Evolutionary conservation across 257 asterid species (phyloP).

Genomic region (Scutellaria baicalensis): DNA sequence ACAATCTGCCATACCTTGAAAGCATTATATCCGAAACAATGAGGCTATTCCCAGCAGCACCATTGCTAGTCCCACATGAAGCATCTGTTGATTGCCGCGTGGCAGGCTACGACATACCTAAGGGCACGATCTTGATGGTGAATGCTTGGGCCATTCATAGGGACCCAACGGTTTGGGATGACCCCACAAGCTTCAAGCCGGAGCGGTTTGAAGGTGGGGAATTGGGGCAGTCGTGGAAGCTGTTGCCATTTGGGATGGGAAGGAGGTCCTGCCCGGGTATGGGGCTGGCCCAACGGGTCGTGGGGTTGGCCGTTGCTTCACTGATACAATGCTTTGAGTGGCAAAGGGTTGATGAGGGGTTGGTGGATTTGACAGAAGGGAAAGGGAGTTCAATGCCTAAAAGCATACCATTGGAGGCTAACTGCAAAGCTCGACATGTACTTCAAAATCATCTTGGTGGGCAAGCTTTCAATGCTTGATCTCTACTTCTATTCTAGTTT

Average conservation of each 20-base stretch:
- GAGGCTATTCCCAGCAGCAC: conserved; percentile 43
- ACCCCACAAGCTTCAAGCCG: conserved; percentile 41
- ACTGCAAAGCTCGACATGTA: conserved; percentile 27
- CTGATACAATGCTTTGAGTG: conserved; percentile 62
- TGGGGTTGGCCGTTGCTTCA: conserved; percentile 39
- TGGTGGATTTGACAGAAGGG: conserved; percentile 48
- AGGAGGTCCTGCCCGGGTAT: conserved; percentile 70
- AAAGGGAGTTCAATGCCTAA: conserved; percentile 38
- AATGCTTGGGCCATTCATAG: conserved; percentile 72
- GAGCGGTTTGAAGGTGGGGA: conserved; percentile 40
- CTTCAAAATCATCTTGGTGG: conserved; percentile 3
- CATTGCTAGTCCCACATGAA: conserved; percentile 49
- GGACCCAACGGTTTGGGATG: conserved; percentile 54
- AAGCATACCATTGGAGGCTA: conserved; percentile 35
- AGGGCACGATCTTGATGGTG: conserved; percentile 40
- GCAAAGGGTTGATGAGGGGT: conserved; percentile 24
- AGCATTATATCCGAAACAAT: conserved; percentile 38
- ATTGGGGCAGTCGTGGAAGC: conserved; percentile 15
- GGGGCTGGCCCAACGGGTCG: conserved; percentile 43
- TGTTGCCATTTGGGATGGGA: conserved; percentile 69
- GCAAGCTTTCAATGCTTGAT: neutral
- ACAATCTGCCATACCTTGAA: conserved; percentile 48
- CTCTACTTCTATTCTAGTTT: too few species aligned
- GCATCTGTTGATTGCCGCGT: conserved; percentile 42
- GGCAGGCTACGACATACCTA: conserved; percentile 49